Evolutionary conservation across 768 basidiomycete species (phyloP), one percentile per base, ranked within the genome.

Genomic region (Leccinum pellstonianum): DNA sequence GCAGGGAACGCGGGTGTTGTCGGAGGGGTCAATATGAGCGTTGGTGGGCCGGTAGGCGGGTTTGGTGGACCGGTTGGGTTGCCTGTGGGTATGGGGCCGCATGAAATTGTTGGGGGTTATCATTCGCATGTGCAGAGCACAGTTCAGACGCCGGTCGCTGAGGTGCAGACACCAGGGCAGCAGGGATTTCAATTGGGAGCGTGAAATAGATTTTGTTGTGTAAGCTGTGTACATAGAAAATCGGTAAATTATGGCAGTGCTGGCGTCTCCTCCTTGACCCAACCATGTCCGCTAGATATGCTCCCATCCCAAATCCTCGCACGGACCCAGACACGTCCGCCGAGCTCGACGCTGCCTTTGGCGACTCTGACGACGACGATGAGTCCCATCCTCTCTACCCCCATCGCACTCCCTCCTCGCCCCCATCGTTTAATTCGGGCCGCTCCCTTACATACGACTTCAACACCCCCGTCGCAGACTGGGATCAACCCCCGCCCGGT

Each of bases 321-420:
- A 74, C 79, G 17, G 82, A 83, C 69, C 76, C 74, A 50, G 76
- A 80, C 56, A 71, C 77, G 9, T 76, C 79, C 51, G 70, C 80
- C 59, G 88, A 93, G 77, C 86, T 95, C 83, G 88, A 94, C 69
- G 91, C 91, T 23, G 92, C 93, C 2, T 95, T 95, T 64, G 87
- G 87, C 70, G 88, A 90, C 64, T 82, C 85, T 4, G 91, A 91
- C 57, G 87, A 87, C 61, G 86, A 89, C 59, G 77, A 79, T 60
- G 75, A 82, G 55, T 80, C 80, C 19, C 81, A 75, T 35, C 86
- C 84, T 52, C 69, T 86, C 63, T 81, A 81, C 63, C 81, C 81
- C 37, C 61, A 59, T 27, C 52, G 59, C 9, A 63, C 75, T 10
- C 71, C 74, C 11, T 76, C 64, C n/a, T 46, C 43, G 11, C 19